Conservation (phyloP, 2,329 filamentous ascomycete genomes). For the Penicillium aurantiogriseum region DNA sequence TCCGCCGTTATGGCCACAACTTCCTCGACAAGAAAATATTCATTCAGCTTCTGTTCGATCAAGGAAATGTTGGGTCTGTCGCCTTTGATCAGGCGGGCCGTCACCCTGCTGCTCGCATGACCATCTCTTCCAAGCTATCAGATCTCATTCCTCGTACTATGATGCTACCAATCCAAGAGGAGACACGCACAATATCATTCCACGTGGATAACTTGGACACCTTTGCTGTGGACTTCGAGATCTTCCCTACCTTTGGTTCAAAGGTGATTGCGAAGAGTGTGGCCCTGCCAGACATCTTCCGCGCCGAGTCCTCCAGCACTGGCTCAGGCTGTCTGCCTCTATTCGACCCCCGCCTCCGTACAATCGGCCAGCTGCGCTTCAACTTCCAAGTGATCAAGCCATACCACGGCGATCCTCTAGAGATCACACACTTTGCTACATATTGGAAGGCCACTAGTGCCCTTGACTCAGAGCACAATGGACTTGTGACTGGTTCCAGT, state of each 20-base stretch:
- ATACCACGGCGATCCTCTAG: conserved; percentile 84
- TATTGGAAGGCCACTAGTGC: conserved; percentile 99
- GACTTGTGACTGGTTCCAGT: conserved; percentile 91
- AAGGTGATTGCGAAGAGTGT: conserved; percentile 97
- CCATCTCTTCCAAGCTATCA: conserved; percentile 93
- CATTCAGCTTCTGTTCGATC: conserved; percentile 86
- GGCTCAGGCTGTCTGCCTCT: conserved; percentile 82
- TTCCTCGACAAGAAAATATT: conserved; percentile 98
- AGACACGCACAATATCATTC: conserved; percentile 89
- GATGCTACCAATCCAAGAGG: conserved; percentile 92
- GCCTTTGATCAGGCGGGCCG: conserved; percentile 97
- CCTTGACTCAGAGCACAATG: conserved; percentile 77
- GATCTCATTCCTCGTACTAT: conserved; percentile 96
- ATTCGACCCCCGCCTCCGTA: conserved; percentile 85
- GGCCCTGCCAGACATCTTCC: conserved; percentile 83
- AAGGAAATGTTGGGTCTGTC: conserved; percentile 65
- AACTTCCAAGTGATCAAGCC: conserved; percentile 95
- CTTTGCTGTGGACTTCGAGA: conserved; percentile 94
- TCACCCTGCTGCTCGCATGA: conserved; percentile 89
- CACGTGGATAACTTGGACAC: conserved; percentile 91
- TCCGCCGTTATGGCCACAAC: conserved; percentile 94
- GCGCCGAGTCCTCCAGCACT: conserved; percentile 69
- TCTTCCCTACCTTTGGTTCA: conserved; percentile 94
- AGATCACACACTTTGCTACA: conserved; percentile 97
- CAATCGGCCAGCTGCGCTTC: conserved; percentile 92